phyloP scores from a whole-genome alignment of 129 eudicot genomes.

The Glebionis coronaria region DNA sequence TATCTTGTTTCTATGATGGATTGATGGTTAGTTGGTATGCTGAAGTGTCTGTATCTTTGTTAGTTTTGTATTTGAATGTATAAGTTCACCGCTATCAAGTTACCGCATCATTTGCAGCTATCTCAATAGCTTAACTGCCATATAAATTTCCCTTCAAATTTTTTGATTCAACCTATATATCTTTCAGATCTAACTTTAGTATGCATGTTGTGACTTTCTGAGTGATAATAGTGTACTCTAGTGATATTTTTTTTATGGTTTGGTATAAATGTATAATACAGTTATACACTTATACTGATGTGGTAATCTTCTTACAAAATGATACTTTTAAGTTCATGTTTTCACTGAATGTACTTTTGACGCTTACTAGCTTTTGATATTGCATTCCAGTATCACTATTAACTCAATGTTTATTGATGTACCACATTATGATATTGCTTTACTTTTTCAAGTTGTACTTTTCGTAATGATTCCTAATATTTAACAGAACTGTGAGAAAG shows the following conservation, averaged over 20 bases:
- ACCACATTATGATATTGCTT: too few species aligned
- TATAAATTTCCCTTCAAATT: neutral
- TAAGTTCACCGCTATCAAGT: neutral
- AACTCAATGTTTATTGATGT: neutral
- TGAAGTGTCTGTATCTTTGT: neutral
- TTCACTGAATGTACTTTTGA: too few species aligned
- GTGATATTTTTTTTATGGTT: neutral
- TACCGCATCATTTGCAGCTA: neutral
- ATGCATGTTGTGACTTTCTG: neutral
- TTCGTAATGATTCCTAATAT: neutral
- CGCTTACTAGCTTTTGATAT: neutral
- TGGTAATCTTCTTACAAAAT: neutral
- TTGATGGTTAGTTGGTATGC: neutral
- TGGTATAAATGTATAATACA: neutral
- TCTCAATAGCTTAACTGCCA: neutral
- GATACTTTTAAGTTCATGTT: neutral
- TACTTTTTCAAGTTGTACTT: too few species aligned
- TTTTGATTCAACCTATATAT: neutral
- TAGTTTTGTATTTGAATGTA: neutral
- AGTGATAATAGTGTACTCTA: neutral
- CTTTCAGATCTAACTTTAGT: neutral
- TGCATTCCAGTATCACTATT: neutral
- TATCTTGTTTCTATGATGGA: neutral
- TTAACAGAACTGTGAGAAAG: slow-evolving; percentile 59
- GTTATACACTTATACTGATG: neutral